Evolutionary conservation across 139 green algal genomes (phyloP).

Genomic region (Spirogloea muscicola): DNA sequence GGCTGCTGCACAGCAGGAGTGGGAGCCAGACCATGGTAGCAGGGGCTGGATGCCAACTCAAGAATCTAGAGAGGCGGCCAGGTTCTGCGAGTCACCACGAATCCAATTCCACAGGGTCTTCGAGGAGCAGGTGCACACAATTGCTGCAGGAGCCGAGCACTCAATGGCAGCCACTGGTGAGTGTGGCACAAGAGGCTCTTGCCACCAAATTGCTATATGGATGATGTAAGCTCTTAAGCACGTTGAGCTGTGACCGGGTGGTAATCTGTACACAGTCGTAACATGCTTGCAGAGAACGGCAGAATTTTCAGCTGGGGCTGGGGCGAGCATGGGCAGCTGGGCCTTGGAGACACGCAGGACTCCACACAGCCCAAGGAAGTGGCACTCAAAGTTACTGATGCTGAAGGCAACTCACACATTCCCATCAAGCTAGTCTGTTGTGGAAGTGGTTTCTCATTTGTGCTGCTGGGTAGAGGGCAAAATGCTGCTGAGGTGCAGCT

Average conservation of each 20-base stretch:
- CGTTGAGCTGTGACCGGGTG: not conserved
- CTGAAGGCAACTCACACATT: not conserved
- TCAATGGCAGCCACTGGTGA: slow-evolving; percentile 1
- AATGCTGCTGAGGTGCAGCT: no score
- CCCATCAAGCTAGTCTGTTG: not conserved
- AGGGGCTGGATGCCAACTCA: not conserved
- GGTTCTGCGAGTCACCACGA: not conserved
- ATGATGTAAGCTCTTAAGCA: not conserved
- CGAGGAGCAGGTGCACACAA: not conserved
- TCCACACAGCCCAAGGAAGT: not conserved
- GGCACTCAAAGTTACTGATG: not conserved
- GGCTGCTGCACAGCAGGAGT: not conserved
- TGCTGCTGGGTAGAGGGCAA: no score
- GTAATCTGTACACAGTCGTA: not conserved
- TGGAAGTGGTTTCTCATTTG: slow-evolving; percentile 13
- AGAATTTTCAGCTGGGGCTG: not conserved
- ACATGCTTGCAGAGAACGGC: not conserved
- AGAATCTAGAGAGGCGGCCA: not conserved
- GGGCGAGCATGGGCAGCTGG: slow-evolving; percentile 13
- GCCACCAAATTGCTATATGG: no score
- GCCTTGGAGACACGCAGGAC: not conserved
- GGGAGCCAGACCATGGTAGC: not conserved
- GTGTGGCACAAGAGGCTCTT: not conserved
- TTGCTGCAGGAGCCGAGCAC: slow-evolving; percentile 2
- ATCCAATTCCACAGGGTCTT: not conserved